Evolutionary conservation across 352 stramenopile genomes (phyloP).

Genomic region (Phytophthora foliorum): DNA sequence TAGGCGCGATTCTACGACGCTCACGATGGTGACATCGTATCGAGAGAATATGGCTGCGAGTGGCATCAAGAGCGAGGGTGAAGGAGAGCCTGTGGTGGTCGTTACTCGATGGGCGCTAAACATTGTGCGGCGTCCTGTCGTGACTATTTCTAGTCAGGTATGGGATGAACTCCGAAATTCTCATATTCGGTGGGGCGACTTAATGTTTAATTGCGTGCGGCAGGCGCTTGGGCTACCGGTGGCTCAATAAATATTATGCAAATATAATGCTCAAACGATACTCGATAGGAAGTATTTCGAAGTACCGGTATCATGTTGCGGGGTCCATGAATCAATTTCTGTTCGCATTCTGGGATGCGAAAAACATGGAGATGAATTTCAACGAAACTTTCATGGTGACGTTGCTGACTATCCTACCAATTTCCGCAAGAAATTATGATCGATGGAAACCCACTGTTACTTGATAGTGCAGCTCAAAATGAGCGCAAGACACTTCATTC

Average conservation of each 20-base stretch:
- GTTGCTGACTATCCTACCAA: too few species aligned
- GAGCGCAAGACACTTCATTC: too few species aligned
- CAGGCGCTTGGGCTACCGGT: slow-evolving; percentile 36
- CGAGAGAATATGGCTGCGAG: slow-evolving; percentile 9
- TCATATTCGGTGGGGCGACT: slow-evolving; percentile 35
- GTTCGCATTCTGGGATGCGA: too few species aligned
- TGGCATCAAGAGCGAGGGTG: slow-evolving; percentile 4
- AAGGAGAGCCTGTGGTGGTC: slow-evolving; percentile 41
- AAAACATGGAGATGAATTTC: too few species aligned
- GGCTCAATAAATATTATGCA: slow-evolving; percentile 8
- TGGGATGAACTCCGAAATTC: slow-evolving; percentile 36
- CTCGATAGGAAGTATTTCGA: too few species aligned
- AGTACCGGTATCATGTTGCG: too few species aligned
- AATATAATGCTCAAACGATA: too few species aligned
- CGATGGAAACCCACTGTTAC: too few species aligned
- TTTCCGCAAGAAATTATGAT: too few species aligned
- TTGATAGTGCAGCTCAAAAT: too few species aligned
- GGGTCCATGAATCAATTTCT: too few species aligned
- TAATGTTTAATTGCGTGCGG: slow-evolving; percentile 44
- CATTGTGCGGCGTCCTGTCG: slow-evolving; percentile 29
- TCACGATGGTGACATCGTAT: slow-evolving; percentile 48
- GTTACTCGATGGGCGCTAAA: slow-evolving; percentile 36
- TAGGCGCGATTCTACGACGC: slow-evolving; percentile 51
- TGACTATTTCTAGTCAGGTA: slow-evolving; percentile 16
- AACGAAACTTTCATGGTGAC: too few species aligned